These are phyloP conservation scores for Dioscorea alata DNA, from an alignment of 106 monocot species.

Conservation along the genomic window DNA sequence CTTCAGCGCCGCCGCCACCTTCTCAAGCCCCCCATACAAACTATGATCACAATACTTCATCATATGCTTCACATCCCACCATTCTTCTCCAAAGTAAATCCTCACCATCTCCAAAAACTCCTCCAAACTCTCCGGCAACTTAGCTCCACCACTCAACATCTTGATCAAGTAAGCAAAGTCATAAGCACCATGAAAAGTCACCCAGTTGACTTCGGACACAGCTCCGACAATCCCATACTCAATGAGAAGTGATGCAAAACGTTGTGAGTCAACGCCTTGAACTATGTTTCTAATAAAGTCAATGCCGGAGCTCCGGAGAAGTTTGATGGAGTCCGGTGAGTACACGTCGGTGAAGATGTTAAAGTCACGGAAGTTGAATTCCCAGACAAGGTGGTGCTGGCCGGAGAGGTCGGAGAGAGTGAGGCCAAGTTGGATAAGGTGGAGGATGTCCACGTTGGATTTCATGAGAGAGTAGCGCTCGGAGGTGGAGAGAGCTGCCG, in stretches of 20 bases:
- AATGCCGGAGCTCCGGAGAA: not conserved
- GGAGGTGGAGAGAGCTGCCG: too few relatives aligned
- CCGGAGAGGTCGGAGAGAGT: not conserved
- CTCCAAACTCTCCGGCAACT: too few relatives aligned
- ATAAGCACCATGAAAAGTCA: not conserved
- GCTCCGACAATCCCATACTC: too few relatives aligned
- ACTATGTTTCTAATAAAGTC: not conserved
- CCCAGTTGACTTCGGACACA: too few relatives aligned
- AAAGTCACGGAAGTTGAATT: slow-evolving; percentile 1
- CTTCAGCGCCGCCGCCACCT: too few relatives aligned
- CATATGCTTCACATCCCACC: too few relatives aligned
- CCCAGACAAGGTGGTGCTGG: not conserved
- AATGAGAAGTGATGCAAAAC: too few relatives aligned
- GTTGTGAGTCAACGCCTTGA: not conserved
- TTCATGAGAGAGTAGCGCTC: not conserved
- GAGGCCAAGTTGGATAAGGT: not conserved
- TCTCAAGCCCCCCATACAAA: too few relatives aligned
- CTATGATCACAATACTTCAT: too few relatives aligned
- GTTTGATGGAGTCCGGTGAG: not conserved
- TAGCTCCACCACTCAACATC: too few relatives aligned
- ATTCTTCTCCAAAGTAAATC: too few relatives aligned
- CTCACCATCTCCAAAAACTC: too few relatives aligned
- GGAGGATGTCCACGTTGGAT: not conserved
- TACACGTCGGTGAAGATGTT: not conserved
- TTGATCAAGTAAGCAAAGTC: not conserved